Evolutionary conservation across 495 filamentous ascomycete species (phyloP).

Genomic region (Penicillium antarcticum): DNA sequence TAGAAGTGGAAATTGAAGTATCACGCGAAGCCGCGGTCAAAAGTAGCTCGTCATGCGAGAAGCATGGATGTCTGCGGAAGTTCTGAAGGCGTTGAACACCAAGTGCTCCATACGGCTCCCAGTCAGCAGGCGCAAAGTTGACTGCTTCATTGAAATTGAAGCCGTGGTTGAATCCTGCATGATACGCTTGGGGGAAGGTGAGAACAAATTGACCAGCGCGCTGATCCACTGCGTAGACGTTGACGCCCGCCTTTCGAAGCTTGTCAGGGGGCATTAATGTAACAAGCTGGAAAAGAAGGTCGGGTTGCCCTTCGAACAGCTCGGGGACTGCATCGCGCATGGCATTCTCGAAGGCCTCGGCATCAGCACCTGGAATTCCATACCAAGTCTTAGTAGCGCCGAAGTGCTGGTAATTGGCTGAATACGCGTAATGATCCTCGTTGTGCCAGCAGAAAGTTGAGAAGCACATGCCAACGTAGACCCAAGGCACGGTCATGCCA

Average conservation of each 20-base stretch:
- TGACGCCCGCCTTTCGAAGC: slow-evolving; percentile 89
- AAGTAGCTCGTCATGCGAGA: slow-evolving; percentile 95
- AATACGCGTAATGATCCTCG: slow-evolving; percentile 97
- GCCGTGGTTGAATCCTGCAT: slow-evolving; percentile 90
- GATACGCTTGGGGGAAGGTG: slow-evolving; percentile 90
- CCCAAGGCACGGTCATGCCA: slow-evolving; percentile 99
- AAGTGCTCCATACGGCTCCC: slow-evolving; percentile 88
- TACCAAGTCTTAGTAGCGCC: slow-evolving; percentile 99
- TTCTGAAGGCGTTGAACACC: slow-evolving; percentile 83
- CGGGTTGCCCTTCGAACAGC: slow-evolving; percentile 94
- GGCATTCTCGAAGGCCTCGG: slow-evolving; percentile 88
- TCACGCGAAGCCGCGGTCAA: slow-evolving; percentile 80
- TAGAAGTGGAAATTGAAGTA: slow-evolving; percentile 85
- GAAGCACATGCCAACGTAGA: slow-evolving; percentile 99
- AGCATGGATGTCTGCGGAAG: slow-evolving; percentile 90
- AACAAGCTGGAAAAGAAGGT: slow-evolving; percentile 94
- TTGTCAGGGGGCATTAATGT: slow-evolving; percentile 92
- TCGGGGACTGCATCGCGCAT: slow-evolving; percentile 96
- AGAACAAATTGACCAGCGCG: slow-evolving; percentile 94
- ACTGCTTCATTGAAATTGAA: slow-evolving; percentile 99
- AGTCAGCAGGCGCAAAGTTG: slow-evolving; percentile 95
- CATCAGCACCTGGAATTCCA: slow-evolving; percentile 90
- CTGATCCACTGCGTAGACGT: slow-evolving; percentile 90
- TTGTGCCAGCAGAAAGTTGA: slow-evolving; percentile 99
- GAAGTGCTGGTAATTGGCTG: slow-evolving; percentile 98